phyloP scores from a whole-genome alignment of 306 rosid species.

The Heteromeles arbutifolia region DNA sequence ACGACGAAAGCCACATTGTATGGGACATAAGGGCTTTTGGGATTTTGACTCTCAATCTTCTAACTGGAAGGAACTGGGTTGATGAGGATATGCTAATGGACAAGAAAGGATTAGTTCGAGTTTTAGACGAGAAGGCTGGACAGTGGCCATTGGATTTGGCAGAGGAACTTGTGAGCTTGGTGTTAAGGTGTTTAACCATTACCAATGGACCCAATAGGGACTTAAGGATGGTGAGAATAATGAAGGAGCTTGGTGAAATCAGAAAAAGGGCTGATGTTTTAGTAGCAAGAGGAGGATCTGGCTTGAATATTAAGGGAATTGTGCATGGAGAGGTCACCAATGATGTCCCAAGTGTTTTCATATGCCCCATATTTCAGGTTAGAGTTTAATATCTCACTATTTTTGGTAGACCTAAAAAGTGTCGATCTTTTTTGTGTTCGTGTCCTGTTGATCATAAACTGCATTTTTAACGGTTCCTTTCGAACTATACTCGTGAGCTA shows the following conservation, averaged over 20 bases:
- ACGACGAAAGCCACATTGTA: slow-evolving; percentile 1
- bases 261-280: slow-evolving; percentile 43
- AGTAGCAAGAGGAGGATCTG: slow-evolving; percentile 21
- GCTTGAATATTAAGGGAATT: slow-evolving; percentile 5
- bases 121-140: slow-evolving; percentile 51
- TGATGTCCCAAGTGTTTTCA: slow-evolving; percentile 51
- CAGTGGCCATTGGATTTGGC: slow-evolving; percentile 64
- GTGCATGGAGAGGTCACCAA: slow-evolving; percentile 15
- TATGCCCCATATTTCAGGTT: slow-evolving; percentile 81
- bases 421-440: too few species aligned
- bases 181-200: slow-evolving; percentile 35
- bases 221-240: slow-evolving; percentile 24
- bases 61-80: slow-evolving; percentile 50
- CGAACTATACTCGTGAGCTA: too few species aligned
- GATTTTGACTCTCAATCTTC: slow-evolving; percentile 34
- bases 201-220: slow-evolving; percentile 16
- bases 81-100: slow-evolving; percentile 29
- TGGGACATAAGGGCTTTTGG: slow-evolving; percentile 51
- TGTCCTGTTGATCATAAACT: too few species aligned
- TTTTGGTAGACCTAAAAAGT: too few species aligned
- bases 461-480: too few species aligned
- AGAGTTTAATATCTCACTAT: neutral
- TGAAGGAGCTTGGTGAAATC: slow-evolving; percentile 52
- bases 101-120: slow-evolving; percentile 18
- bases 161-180: slow-evolving; percentile 34